Evolutionary conservation across 331 rosid species (phyloP), one percentile per base, ranked within the genome.

Genomic region (Acacia pycnantha): DNA sequence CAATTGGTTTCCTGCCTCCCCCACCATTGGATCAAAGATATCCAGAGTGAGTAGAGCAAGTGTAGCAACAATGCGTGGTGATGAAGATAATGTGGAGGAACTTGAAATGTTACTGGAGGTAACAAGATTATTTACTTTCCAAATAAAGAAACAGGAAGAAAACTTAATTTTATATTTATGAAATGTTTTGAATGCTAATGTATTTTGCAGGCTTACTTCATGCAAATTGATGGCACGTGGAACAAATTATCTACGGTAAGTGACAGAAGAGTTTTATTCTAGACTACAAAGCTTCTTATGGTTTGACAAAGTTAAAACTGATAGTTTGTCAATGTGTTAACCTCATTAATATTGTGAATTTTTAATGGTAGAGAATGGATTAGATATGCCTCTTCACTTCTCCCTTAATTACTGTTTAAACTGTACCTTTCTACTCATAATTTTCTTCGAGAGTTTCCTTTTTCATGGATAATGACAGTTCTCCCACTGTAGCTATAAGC

Each of bases 41-140:
- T 91, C 97, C 6, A 77, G 88, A 78, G 91, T 91, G 16, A 90
- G 89, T 83, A 88, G 91, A 77, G 94, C 91, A 33, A 90, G 93
- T 76, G 19, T 89, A 12, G 85, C 87, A 18, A 88, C 94, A 51
- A 77, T 83, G 65, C 90, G 81, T 74, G 92, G 85, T 27, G 94
- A 92, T 76, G 97, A 90, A 86, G 91, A 90, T 83, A 88, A 94
- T 37, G 93, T 94, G 41, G 97, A 94, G 86, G 97, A 94, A 75
- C 91, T 94, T 80, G 97, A 92, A 91, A 94, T 94, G 97, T 79
- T 94, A 80, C 89, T 94, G 22, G 98, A 94, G 98, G 98, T 94
- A 71, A 72, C 75, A 61, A 72, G 41, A 62, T 76, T 74, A 62
- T 76, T 74, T 77, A 9, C 12, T 79, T 62, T 59, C 59, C 26